These are phyloP conservation scores for Cutaneotrichosporon daszewskae DNA, from an alignment of 1,284 basidiomycete genomes.

Conservation along the genomic window DNA sequence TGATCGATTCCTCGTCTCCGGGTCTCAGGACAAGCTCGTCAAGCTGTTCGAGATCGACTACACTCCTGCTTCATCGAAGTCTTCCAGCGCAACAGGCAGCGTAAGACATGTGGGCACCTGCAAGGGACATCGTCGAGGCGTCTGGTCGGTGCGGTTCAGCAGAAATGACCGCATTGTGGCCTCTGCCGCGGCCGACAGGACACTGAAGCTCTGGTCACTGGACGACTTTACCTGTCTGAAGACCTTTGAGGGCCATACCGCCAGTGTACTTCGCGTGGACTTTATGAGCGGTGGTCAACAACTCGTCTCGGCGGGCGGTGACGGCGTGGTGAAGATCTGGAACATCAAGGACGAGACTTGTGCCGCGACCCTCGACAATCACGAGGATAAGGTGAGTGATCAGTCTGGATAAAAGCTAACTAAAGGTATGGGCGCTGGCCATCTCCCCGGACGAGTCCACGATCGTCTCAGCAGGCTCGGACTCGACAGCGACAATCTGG, in stretches of 20 bases:
- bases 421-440: conserved; percentile 81
- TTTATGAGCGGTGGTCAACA: conserved; percentile 82
- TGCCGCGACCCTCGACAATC: conserved; percentile 83
- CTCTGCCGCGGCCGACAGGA: conserved; percentile 91
- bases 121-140: conserved; percentile 92
- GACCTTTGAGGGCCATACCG: conserved; percentile 96
- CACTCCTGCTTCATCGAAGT: neutral
- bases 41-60: conserved; percentile 81
- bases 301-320: conserved; percentile 79
- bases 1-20: conserved; percentile 80
- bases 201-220: conserved; percentile 86
- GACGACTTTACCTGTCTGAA: conserved; percentile 86
- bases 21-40: conserved; percentile 91
- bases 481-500: conserved; percentile 91
- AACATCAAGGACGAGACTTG: conserved; percentile 84
- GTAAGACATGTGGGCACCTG: conserved; percentile 78
- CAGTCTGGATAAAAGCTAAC: no score
- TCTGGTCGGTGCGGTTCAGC: conserved; percentile 91
- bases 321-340: conserved; percentile 95
- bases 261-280: conserved; percentile 88
- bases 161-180: conserved; percentile 76
- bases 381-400: conserved; percentile 86
- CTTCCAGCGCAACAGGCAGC: conserved; percentile 44
- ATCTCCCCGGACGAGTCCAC: conserved; percentile 69
- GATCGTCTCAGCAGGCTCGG: conserved; percentile 87